Evolutionary conservation across 176 grass and related monocot species (phyloP), one percentile per base, ranked within the genome.

Genomic region (Miscanthus lutarioriparius): DNA sequence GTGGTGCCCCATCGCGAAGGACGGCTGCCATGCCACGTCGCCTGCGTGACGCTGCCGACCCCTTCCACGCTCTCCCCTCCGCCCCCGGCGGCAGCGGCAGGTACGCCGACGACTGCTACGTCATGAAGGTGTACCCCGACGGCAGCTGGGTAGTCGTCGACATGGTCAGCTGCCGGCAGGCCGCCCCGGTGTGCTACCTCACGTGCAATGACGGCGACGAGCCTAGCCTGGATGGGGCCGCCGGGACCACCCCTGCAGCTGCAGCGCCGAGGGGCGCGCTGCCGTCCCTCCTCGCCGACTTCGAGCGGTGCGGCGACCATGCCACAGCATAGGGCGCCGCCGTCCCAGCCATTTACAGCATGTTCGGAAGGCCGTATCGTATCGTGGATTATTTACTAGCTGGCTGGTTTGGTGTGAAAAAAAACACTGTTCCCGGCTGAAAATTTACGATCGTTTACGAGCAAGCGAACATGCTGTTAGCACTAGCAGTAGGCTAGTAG

Each of bases 81-180:
- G 40, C 71, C 16, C 2, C 6, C 36, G 36, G 36, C 36, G 36
- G 36, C 36, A 37, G 36, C 7, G 47, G 20, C 28, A 25, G 39
- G 28, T 15, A 27, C 12, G 62, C 64, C 40, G 40, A 75, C 70
- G 87, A 85, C 70, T 89, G 87, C 82, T 89, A 85, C 70, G 62
- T 89, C 76, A 80, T 89, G 82, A 89, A 80, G 70, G 7, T 85
- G 76, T 85, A 89, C 70, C 82, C 76, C 6, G 77, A 85, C 51
- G 62, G 87, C 38, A 69, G 62, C 10, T 85, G 87, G 76, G 32
- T 76, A 16, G 35, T 89, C 77, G 77, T 84, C 37, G 16, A 59
- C 27, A 28, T 74, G 25, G 76, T 74, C 47, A 69, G 87, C 82
- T 89, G 87, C 75, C 47, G 32, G 75, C 59, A 36, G 4, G 25